Evolutionary conservation across 2,329 filamentous ascomycete species (phyloP), one percentile per base, ranked within the genome.

Genomic region (Lasiodiplodia gonubiensis): DNA sequence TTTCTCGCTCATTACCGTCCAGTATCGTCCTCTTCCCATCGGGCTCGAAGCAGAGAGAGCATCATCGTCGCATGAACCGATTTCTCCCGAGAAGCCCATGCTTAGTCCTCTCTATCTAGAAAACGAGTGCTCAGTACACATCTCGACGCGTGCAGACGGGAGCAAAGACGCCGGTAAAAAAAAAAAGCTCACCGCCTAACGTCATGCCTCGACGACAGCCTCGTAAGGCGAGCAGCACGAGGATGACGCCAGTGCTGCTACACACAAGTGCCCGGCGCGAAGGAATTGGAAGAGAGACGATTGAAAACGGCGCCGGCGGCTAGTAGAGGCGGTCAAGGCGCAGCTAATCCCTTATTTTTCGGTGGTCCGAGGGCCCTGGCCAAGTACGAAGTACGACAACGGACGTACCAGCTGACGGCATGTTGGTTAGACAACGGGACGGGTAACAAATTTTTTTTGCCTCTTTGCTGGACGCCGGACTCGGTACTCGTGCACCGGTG

Each of bases 291-390:
- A n/a, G 18, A 18, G 2, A 21, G 42, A 7, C 42, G 42, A 61
- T 61, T 18, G 42, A 48, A 61, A 61, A 61, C 57, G 57, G 57
- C 57, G 57, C n/a, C 16, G 11, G 39, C 25, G 10, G 11, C 25
- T 27, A 46, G 37, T 14, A 27, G 14, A 42, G 25, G 12, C 55
- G 55, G 37, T 46, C 37, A 46, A 37, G 27, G 55, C 37, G 55
- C 42, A 18, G 33, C 37, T 33, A 33, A 55, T 55, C 53, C 30
- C 53, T 35, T 21, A 11, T 39, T n/a, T 21, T 30, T 27, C 14
- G 16, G 7, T 33, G 25, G 25, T 35, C 53, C 33, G 53, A 55
- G 25, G 21, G 21, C 42, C 42, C 14, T 21, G 42, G 14, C n/a
- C 16, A 46, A 46, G 42, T 21, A 46, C 42, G 42, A 46, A 11